These are phyloP conservation scores for Catharanthus roseus DNA, from an alignment of 257 asterid species.

Conservation along the genomic window DNA sequence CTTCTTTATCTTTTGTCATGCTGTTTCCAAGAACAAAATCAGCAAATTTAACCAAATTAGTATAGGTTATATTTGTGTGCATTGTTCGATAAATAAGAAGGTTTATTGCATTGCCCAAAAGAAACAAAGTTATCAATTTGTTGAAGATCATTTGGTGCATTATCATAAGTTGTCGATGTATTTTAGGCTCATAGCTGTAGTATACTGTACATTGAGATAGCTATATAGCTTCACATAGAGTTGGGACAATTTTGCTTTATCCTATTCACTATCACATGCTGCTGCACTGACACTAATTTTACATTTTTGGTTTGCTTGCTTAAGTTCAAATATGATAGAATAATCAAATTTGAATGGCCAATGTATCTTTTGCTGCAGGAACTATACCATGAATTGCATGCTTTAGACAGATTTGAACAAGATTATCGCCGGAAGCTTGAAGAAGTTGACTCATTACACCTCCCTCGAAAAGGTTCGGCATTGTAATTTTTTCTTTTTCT, in stretches of 20 bases:
- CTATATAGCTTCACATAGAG: not conserved
- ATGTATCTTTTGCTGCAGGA: conserved; percentile 54
- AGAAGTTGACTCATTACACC: conserved; percentile 83
- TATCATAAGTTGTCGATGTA: conserved; percentile 3
- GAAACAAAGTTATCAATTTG: not conserved
- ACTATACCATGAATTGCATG: conserved; percentile 86
- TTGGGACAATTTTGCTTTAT: not conserved
- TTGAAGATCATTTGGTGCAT: not conserved
- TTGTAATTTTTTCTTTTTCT: conserved; percentile 1
- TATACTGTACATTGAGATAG: no score
- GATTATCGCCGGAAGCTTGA: conserved; percentile 87
- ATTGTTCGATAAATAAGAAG: not conserved
- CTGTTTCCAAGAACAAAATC: not conserved
- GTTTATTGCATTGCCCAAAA: not conserved
- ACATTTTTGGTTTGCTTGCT: not conserved
- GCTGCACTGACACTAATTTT: not conserved
- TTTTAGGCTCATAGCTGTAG: not conserved
- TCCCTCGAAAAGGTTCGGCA: conserved; percentile 78
- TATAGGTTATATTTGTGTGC: not conserved
- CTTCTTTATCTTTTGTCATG: not conserved
- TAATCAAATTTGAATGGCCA: conserved; percentile 15
- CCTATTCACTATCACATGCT: not conserved
- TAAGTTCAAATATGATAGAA: not conserved
- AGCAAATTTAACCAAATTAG: not conserved
- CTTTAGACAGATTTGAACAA: conserved; percentile 87